Evolutionary conservation across 768 basidiomycete genomes (phyloP), one percentile per base, ranked within the genome.

Genomic region (Boletellus sp.): DNA sequence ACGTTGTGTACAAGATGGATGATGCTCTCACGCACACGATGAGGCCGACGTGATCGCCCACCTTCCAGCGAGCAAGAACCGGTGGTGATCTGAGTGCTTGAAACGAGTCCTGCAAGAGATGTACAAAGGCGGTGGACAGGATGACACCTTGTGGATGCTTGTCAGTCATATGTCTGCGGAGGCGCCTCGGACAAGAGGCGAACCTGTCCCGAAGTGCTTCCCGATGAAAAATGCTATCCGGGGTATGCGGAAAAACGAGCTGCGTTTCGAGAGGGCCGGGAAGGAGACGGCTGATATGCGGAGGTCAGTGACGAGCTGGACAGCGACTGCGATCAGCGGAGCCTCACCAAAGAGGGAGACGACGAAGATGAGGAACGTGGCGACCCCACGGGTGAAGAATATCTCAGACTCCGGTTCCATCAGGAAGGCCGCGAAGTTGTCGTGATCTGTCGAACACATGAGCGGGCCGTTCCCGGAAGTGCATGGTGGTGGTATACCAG

Each of bases 131-230:
- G 0, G 90, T 92, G 4, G 89, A 82, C 4, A 92, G 65, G 31
- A 92, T 92, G 13, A 89, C 87, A 11, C 88, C 88, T 79, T 50
- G n/a, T 20, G 7, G 12, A 19, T 6, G 16, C 10, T 4, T 23
- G 23, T 45, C 33, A 23, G 19, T 47, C 12, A 51, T 23, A 33
- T 19, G 32, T 13, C n/a, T 24, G 9, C 4, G 28, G 9, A 6
- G 15, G 26, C 3, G 33, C 13, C n/a, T 2, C 31, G 20, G 35
- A 45, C 24, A 6, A n/a, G 3, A 34, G 45, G 48, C 57, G 2
- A 12, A 80, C 83, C 81, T 13, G 90, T 91, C 32, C 90, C 90
- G 57, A 91, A 90, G 62, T 92, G 90, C 59, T 90, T 92, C 34
- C 86, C 88, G n/a, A 89, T 73, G 66, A 92, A 91, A 63, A 92